Percentiles rank a stretch among this genome's conserved stretches.
Conservation (phyloP, 305 asterid species). For the Fraxinus paxiana region DNA sequence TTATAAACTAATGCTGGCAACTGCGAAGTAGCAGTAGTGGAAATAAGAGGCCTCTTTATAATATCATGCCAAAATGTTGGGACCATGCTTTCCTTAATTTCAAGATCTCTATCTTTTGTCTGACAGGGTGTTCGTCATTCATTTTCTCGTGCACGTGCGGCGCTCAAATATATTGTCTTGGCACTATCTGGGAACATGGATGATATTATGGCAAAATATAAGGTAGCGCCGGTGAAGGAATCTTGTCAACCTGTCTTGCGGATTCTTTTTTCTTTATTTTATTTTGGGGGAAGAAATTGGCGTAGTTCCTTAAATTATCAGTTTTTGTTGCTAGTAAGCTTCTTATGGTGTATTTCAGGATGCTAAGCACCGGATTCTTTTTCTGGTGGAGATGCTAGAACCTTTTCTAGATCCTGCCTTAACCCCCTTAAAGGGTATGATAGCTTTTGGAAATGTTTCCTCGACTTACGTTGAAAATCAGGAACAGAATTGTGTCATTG, state of each 20-base stretch:
- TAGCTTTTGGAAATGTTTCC: conserved; percentile 82
- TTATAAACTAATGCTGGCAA: not conserved
- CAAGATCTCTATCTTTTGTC: conserved; percentile 25
- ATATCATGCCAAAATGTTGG: conserved; percentile 23
- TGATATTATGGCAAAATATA: conserved; percentile 71
- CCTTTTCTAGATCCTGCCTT: conserved; percentile 85
- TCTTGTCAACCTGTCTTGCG: conserved; percentile 2
- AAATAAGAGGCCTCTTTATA: conserved; percentile 15
- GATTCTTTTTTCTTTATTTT: not conserved
- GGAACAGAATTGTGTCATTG: conserved; percentile 65
- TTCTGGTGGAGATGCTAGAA: conserved; percentile 93
- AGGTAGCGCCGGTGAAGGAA: conserved; percentile 45
- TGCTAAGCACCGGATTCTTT: conserved; percentile 74
- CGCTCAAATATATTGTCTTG: conserved; percentile 80
- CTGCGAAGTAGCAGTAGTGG: conserved; percentile 7
- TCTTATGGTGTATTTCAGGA: conserved; percentile 51
- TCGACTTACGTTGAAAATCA: conserved; percentile 60
- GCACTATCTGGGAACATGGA: conserved; percentile 95
- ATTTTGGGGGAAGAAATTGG: not conserved
- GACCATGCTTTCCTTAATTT: conserved; percentile 19
- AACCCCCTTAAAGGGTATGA: conserved; percentile 73
- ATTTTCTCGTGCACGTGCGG: conserved; percentile 80
- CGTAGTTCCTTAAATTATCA: conserved; percentile 12
- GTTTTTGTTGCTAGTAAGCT: conserved; percentile 23
- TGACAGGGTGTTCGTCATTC: conserved; percentile 69